Conservation (phyloP, 345 rosid species). For the Erysimum cheiranthoides region DNA sequence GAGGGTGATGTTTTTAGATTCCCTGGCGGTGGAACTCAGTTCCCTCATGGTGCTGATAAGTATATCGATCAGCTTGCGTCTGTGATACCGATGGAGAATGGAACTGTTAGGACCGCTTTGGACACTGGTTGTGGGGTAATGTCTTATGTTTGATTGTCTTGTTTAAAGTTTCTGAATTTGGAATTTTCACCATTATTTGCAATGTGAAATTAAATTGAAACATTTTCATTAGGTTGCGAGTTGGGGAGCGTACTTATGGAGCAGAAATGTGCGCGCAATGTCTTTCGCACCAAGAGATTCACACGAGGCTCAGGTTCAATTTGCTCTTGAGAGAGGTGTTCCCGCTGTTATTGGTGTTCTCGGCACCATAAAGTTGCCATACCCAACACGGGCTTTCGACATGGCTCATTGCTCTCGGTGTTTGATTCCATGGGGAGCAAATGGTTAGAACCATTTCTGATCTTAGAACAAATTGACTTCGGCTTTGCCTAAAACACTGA, state of each 20-base stretch:
- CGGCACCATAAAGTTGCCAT: slow-evolving; percentile 90
- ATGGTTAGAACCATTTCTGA: slow-evolving; percentile 60
- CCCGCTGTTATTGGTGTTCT: slow-evolving; percentile 99
- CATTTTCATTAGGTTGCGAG: slow-evolving; percentile 78
- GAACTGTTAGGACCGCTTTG: slow-evolving; percentile 93
- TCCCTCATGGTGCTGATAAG: slow-evolving; percentile 98
- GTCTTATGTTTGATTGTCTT: slow-evolving; percentile 6
- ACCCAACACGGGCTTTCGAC: slow-evolving; percentile 91
- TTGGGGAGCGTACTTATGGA: slow-evolving; percentile 98
- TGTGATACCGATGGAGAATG: slow-evolving; percentile 83
- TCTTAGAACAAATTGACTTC: background rate
- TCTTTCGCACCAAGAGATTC: slow-evolving; percentile 99
- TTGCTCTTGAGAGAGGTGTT: slow-evolving; percentile 98
- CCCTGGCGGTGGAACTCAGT: slow-evolving; percentile 99
- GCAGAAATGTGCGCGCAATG: slow-evolving; percentile 94
- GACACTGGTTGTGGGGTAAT: slow-evolving; percentile 99
- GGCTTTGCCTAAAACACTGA: background rate
- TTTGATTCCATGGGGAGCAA: slow-evolving; percentile 95
- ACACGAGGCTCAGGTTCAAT: slow-evolving; percentile 98
- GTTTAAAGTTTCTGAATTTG: background rate
- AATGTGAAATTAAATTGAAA: slow-evolving; percentile 9
- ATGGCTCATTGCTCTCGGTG: slow-evolving; percentile 99
- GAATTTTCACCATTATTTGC: background rate
- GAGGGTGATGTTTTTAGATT: slow-evolving; percentile 95
- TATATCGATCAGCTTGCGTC: slow-evolving; percentile 95